These are phyloP conservation scores for Castanea crenata DNA, from an alignment of 306 rosid genomes.

Conservation along the genomic window DNA sequence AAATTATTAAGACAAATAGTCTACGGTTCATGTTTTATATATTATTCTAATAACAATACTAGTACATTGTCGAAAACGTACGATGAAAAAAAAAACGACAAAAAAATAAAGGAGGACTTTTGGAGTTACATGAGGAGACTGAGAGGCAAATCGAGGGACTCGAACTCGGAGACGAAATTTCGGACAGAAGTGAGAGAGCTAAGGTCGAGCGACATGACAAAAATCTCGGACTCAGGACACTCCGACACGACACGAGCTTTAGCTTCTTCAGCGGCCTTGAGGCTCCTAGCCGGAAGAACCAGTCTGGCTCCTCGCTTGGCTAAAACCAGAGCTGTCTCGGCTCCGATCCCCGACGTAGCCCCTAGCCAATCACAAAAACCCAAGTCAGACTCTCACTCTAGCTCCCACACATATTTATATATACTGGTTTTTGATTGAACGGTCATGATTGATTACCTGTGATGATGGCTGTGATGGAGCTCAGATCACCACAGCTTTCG, in stretches of 20 bases:
- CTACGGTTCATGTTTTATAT: too few species aligned
- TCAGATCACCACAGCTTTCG: conserved; percentile 35
- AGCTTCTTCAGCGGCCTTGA: conserved; percentile 73
- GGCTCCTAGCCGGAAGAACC: conserved; percentile 68
- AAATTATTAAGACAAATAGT: too few species aligned
- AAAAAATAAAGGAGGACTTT: neutral
- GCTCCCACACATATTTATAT: too few species aligned
- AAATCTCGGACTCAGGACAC: conserved; percentile 50
- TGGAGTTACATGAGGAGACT: conserved; percentile 66
- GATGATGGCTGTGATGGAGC: conserved; percentile 72
- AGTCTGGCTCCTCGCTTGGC: conserved; percentile 83
- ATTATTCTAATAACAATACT: too few species aligned
- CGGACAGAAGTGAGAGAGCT: conserved; percentile 68
- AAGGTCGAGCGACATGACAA: conserved; percentile 76
- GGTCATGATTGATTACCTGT: conserved; percentile 45
- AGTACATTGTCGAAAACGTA: too few species aligned
- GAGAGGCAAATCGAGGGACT: conserved; percentile 66
- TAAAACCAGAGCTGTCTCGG: conserved; percentile 79
- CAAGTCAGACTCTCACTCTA: neutral
- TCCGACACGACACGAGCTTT: conserved; percentile 59
- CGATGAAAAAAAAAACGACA: neutral
- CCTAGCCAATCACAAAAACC: conserved; percentile 31
- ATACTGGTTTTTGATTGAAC: neutral
- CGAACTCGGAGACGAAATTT: conserved; percentile 55
- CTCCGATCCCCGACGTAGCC: conserved; percentile 93